Base-by-base conservation (phyloP, 2,329 filamentous ascomycete species). In the Alternaria solani region DNA sequence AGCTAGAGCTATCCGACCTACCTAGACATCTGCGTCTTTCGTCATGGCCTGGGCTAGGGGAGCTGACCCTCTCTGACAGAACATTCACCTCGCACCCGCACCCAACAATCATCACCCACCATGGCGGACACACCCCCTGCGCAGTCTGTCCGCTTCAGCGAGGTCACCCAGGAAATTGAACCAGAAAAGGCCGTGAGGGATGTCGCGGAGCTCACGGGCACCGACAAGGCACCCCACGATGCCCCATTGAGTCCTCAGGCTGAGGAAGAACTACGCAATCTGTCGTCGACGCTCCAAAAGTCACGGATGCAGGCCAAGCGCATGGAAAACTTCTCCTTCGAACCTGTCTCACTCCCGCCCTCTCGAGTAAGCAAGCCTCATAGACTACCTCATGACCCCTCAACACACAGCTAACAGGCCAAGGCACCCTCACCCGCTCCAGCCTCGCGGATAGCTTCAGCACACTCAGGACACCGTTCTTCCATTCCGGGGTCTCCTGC, bases 251-350 rank as follows among this genome's bases (percentile, higher is more conserved):
- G 75, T 56, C 75, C 76, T 7, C 82, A 86, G 66, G 79, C 79
- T 43, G 78, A 81, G 66, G 89, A 92, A 57, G 87, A 94, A 73
- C 83, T 96, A 57, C 87, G 86, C 67, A 88, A 88, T 61, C 82
- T 97, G 62, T 89, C 91, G 51, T 87, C 88, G 68, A 89, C 88
- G 25, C 82, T 96, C 26, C 90, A 93, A 66, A 88, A 88, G 63
- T 86, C 89, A 47, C 88, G 90, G 69, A 85, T 97, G 62, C 94
- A 97, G 81, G 90, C 94, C 70, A 86, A 88, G 58, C 88, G 94
- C 65, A 88, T 96, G 83, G 91, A 91, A 75, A 92, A 93, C 75
- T 96, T 93, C 80, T 89, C 91, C 43, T 98, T 94, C 74, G 94
- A 97, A 76, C 90, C 94, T 34, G 89, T 97, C 65, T 98, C 95